phyloP scores from a whole-genome alignment of 192 early-diverging fungal genomes.

The Backusella mclennaniae region DNA sequence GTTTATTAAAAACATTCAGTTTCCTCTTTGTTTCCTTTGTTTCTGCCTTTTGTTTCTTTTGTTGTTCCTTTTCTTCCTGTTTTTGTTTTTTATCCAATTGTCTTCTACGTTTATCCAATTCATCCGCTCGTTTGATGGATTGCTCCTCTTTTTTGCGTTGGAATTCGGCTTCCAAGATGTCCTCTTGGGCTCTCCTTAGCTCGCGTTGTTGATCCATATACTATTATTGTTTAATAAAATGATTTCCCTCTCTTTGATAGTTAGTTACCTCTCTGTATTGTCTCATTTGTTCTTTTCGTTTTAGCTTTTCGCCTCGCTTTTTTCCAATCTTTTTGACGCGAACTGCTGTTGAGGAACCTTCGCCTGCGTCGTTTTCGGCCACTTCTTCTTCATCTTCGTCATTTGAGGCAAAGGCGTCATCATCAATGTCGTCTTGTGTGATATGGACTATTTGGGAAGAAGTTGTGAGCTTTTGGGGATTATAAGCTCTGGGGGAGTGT shows the following conservation, averaged over 20 bases:
- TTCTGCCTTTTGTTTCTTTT: slow-evolving; percentile 6
- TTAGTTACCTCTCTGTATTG: slow-evolving; percentile 26
- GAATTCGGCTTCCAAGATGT: slow-evolving; percentile 18
- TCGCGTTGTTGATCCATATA: slow-evolving; percentile 26
- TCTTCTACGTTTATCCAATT: slow-evolving; percentile 7
- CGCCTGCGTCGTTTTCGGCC: slow-evolving; percentile 8
- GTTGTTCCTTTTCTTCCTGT: slow-evolving; percentile 9
- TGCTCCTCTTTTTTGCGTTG: slow-evolving; percentile 19
- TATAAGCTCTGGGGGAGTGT: no score
- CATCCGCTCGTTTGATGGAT: slow-evolving; percentile 21
- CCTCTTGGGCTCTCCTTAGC: slow-evolving; percentile 14
- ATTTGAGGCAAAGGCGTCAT: neutral
- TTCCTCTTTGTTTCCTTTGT: slow-evolving; percentile 7
- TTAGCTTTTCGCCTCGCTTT: slow-evolving; percentile 22
- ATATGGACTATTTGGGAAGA: neutral
- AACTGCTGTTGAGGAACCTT: slow-evolving; percentile 19
- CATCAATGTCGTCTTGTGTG: neutral
- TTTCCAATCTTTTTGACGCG: slow-evolving; percentile 20
- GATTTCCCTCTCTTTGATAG: neutral
- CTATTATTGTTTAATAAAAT: neutral
- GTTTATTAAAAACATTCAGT: slow-evolving; percentile 20
- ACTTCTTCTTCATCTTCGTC: neutral
- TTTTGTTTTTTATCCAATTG: neutral
- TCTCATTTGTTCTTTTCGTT: slow-evolving; percentile 27
- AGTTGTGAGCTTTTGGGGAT: neutral